Percentiles rank a stretch among this genome's conserved stretches.
Evolutionary conservation across 345 rosid species (phyloP).

Genomic region (Linum tenue): DNA sequence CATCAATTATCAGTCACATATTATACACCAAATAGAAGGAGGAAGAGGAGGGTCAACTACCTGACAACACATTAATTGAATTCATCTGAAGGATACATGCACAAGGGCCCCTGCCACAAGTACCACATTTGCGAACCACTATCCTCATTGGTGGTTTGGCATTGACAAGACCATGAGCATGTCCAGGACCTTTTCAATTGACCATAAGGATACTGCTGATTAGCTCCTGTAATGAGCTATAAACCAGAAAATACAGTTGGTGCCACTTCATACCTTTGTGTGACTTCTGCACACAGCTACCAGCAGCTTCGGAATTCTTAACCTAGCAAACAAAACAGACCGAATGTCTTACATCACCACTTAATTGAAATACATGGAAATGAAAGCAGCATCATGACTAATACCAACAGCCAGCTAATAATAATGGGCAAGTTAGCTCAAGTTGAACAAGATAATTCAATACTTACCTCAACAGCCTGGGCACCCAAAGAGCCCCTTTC

Average conservation of each 20-base stretch:
- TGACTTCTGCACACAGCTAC: slow-evolving; percentile 18
- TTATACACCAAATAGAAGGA: background rate
- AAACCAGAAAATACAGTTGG: slow-evolving; percentile 31
- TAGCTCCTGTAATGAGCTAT: slow-evolving; percentile 24
- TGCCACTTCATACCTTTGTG: slow-evolving; percentile 50
- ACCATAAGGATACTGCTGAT: slow-evolving; percentile 25
- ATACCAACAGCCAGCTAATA: background rate
- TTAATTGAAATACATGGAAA: background rate
- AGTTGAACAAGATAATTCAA: background rate
- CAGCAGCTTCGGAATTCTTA: slow-evolving; percentile 26
- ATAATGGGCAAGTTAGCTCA: background rate
- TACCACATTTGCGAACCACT: slow-evolving; percentile 30
- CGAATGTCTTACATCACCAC: background rate
- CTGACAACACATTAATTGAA: slow-evolving; percentile 25
- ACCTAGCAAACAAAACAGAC: slow-evolving; percentile 22
- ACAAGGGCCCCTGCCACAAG: slow-evolving; percentile 29
- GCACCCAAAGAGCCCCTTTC: slow-evolving; percentile 17
- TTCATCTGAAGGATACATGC: slow-evolving; percentile 29
- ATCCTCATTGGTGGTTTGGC: slow-evolving; percentile 23
- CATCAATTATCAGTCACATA: slow-evolving; percentile 1
- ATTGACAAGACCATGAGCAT: slow-evolving; percentile 20
- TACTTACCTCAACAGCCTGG: slow-evolving; percentile 31
- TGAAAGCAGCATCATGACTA: background rate
- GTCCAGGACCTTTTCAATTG: slow-evolving; percentile 20
- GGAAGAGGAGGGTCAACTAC: slow-evolving; percentile 21